Base-by-base conservation (phyloP, 1,139 yeast genomes). In the Meyerozyma sp. region DNA sequence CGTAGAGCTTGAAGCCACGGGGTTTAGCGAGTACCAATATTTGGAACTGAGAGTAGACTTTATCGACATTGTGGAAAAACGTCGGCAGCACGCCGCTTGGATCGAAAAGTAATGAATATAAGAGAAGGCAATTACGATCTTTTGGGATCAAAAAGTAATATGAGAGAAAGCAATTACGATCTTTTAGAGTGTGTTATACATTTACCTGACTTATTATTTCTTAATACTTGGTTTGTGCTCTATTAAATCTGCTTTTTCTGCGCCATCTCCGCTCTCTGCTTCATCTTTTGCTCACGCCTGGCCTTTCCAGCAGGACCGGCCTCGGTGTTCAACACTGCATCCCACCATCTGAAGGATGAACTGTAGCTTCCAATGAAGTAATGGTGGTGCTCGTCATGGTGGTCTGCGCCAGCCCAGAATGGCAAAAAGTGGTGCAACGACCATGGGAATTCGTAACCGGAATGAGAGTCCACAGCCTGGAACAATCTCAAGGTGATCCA, bases 381-480 rank as follows among this genome's bases (percentile, higher is more conserved):
- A 61, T 88, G 95, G 64, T 91, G 98, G 64, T 91, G 98, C 61
- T 87, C 89, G 62, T 91, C 98, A 62, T 91, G 98, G 65, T 91
- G 98, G 57, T 88, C 97, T 18, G 98, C 97, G 47, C 98, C 98
- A 14, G 98, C 95, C 98, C 98, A 91, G 68, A 91, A 78, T 32
- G 97, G 96, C 47, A 91, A 62, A 66, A 90, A 82, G 59, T 90
- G 88, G 68, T 88, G 91, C 61, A 91, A 76, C 5, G 96, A 88
- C 90, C 95, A 84, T 45, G 98, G 97, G 78, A 91, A 91, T 59
- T 91, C 97, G 66, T 91, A 91, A 46, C 98, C 98, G 1, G 97
- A 89, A 65, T 91, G 98, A 28, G 97, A 85, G 63, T 91, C 98
- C 45, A 91, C 90, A 8, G 98, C 98, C 69, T 91, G 98, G 69